phyloP scores from a whole-genome alignment of 2,329 filamentous ascomycete species.

The Onygenales sp. region DNA sequence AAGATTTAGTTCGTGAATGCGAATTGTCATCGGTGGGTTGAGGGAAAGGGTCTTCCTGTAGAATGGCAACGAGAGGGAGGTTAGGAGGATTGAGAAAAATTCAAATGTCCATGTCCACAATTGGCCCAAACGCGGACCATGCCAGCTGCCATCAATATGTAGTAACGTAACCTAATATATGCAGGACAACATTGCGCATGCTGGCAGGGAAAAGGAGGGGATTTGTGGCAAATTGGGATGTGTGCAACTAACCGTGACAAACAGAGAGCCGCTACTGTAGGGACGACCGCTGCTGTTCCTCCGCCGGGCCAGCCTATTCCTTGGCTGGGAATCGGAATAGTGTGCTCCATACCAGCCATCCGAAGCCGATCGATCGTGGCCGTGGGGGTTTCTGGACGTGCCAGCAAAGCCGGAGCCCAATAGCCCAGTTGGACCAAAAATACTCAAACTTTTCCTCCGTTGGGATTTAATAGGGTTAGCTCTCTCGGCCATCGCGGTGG shows the following conservation, averaged over 20 bases:
- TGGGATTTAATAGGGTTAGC: constrained; percentile 12
- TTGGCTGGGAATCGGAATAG: constrained; percentile 4
- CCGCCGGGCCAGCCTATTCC: not conserved
- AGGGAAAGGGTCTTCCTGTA: not conserved
- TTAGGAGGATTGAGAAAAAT: not conserved
- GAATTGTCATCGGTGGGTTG: not conserved
- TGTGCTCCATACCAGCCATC: constrained; percentile 21
- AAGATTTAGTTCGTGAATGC: constrained; percentile 27
- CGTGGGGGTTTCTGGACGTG: constrained; percentile 1
- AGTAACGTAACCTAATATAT: not conserved
- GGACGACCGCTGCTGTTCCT: constrained; percentile 4
- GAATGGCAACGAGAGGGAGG: not conserved
- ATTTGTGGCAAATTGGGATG: not conserved
- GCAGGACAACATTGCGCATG: not conserved
- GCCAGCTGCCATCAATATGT: not conserved
- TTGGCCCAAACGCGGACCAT: not conserved
- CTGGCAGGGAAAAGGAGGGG: not conserved
- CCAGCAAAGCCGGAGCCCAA: constrained; percentile 5
- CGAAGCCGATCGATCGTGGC: constrained; percentile 28
- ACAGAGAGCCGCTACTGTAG: constrained; percentile 8
- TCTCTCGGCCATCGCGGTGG: constrained; percentile 14
- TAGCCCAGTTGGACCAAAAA: constrained; percentile 17
- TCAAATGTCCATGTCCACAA: not conserved
- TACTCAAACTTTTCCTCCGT: constrained; percentile 25
- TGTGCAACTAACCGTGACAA: constrained; percentile 5